These are phyloP conservation scores for Suillus fuscotomentosus DNA, from an alignment of 768 basidiomycete species.

Conservation along the genomic window DNA sequence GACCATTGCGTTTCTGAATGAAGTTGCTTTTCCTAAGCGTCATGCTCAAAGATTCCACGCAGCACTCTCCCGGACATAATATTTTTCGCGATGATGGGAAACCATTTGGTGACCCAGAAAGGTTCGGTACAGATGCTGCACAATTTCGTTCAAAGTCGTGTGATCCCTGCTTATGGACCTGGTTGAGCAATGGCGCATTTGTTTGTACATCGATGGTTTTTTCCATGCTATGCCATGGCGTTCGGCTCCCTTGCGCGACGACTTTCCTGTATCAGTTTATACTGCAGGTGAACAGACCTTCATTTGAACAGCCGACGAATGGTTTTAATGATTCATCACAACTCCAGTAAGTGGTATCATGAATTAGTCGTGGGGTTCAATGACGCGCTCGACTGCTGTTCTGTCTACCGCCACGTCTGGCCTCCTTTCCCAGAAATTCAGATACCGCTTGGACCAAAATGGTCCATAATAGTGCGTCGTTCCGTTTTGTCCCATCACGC, in stretches of 20 bases:
- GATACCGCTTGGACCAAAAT: constrained; percentile 10
- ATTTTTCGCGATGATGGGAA: not conserved
- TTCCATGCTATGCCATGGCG: too few species aligned
- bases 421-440: not conserved
- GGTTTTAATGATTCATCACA: too few species aligned
- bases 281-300: too few species aligned
- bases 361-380: too few species aligned
- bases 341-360: too few species aligned
- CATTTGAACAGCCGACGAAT: too few species aligned
- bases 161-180: not conserved
- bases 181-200: not conserved
- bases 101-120: not conserved
- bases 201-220: not conserved
- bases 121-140: not conserved
- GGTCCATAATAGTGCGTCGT: constrained; percentile 2
- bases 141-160: not conserved
- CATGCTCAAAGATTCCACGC: not conserved
- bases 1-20: not conserved
- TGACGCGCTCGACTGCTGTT: too few species aligned
- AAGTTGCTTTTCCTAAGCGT: not conserved
- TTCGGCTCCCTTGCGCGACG: too few species aligned
- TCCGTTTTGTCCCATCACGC: not conserved
- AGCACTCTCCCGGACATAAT: not conserved
- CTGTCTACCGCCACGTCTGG: too few species aligned
- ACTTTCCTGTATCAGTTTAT: too few species aligned